These are phyloP conservation scores for Penicillium crustosum DNA, from an alignment of 2,329 filamentous ascomycete species.

Conservation along the genomic window DNA sequence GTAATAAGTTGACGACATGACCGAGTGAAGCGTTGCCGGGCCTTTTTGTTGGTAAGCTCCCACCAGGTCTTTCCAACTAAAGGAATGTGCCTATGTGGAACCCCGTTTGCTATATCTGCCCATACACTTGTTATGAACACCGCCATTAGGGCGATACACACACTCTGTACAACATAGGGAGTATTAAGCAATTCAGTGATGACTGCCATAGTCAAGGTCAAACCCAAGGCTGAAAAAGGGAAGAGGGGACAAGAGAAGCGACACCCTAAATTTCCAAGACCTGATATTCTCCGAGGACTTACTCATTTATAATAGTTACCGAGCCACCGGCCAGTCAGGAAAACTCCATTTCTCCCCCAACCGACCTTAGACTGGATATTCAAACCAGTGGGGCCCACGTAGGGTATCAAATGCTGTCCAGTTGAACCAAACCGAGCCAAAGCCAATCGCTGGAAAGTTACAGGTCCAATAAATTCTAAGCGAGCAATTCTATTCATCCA, in stretches of 20 bases:
- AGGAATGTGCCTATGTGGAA: slow-evolving; percentile 30
- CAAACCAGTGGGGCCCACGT: neutral
- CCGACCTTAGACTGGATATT: neutral
- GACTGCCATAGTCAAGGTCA: slow-evolving; percentile 24
- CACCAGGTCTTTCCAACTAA: slow-evolving; percentile 30
- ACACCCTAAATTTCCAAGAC: neutral
- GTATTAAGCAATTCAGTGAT: slow-evolving; percentile 24
- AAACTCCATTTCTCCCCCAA: neutral
- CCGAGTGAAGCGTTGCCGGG: slow-evolving; percentile 27
- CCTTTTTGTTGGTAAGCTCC: slow-evolving; percentile 35
- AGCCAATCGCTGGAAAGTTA: neutral
- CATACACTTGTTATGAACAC: slow-evolving; percentile 27
- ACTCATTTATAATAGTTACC: neutral
- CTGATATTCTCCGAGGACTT: neutral
- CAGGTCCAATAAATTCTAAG: neutral
- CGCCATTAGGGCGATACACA: slow-evolving; percentile 21
- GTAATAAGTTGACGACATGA: slow-evolving; percentile 27
- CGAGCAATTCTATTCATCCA: neutral
- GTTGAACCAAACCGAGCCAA: slow-evolving; percentile 1
- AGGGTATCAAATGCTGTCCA: neutral
- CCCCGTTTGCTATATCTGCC: slow-evolving; percentile 27
- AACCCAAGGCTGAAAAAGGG: neutral
- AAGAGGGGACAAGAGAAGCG: neutral
- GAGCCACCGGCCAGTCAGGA: neutral
- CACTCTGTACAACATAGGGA: slow-evolving; percentile 24